phyloP scores from a whole-genome alignment of 1,284 basidiomycete species.

The Ceratobasidium sp. region DNA sequence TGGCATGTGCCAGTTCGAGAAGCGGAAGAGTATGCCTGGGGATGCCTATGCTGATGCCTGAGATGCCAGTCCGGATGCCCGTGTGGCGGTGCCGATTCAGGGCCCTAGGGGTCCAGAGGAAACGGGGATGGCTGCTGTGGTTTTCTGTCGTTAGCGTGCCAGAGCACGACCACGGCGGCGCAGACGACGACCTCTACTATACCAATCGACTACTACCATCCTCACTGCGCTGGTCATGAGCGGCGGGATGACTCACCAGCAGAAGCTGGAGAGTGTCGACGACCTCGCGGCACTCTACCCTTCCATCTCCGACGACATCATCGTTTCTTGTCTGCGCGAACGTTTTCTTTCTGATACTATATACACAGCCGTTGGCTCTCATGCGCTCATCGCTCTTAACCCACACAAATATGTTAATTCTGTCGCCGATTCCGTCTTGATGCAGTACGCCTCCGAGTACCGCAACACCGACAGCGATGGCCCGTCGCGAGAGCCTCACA shows the following conservation, averaged over 20 bases:
- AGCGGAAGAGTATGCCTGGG: not conserved
- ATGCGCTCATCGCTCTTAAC: constrained; percentile 82
- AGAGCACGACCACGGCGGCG: constrained; percentile 27
- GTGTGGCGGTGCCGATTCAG: constrained; percentile 5
- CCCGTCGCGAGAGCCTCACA: constrained; percentile 73
- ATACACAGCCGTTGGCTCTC: constrained; percentile 80
- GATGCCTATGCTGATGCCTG: not conserved
- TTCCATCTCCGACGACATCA: constrained; percentile 68
- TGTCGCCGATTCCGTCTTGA: constrained; percentile 82
- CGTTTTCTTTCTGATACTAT: constrained; percentile 85
- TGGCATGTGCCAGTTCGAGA: not conserved
- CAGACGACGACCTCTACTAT: constrained; percentile 19
- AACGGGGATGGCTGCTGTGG: constrained; percentile 32
- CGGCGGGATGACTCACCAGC: constrained; percentile 43
- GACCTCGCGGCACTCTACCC: constrained; percentile 50
- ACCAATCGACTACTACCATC: constrained; percentile 16
- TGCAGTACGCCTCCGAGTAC: constrained; percentile 85
- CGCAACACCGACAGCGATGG: constrained; percentile 68
- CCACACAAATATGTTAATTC: constrained; percentile 86
- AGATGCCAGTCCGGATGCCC: not conserved
- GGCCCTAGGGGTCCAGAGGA: constrained; percentile 36
- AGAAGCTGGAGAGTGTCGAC: constrained; percentile 46
- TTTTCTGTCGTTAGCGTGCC: constrained; percentile 42
- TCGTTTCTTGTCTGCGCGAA: constrained; percentile 84
- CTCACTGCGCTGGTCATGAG: constrained; percentile 35